Conservation (phyloP, 2,329 filamentous ascomycete species). For the Phaeosphaeriaceae sp. region DNA sequence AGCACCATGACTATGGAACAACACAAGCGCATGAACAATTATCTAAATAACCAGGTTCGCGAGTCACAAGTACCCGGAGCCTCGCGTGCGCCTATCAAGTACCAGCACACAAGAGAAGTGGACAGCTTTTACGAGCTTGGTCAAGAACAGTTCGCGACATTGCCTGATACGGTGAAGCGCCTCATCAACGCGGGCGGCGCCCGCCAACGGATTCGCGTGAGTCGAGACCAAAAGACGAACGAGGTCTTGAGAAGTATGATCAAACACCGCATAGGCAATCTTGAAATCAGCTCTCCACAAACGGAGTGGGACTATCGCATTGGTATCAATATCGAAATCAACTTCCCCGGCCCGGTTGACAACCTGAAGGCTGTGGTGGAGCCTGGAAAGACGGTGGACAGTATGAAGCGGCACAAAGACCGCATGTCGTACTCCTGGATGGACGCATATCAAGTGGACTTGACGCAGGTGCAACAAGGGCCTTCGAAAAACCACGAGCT, state of each 20-base stretch:
- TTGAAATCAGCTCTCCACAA: conserved; percentile 83
- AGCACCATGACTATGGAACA: conserved; percentile 95
- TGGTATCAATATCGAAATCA: conserved; percentile 93
- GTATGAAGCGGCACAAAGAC: conserved; percentile 78
- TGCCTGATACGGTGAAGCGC: conserved; percentile 62
- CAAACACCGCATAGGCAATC: conserved; percentile 84
- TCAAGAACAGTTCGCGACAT: conserved; percentile 58
- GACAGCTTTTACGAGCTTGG: conserved; percentile 73
- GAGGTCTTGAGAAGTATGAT: conserved; percentile 82
- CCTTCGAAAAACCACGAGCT: conserved; percentile 76
- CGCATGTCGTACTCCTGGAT: conserved; percentile 89
- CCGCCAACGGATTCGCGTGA: conserved; percentile 59
- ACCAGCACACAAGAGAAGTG: conserved; percentile 80
- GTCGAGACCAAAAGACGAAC: conserved; percentile 74
- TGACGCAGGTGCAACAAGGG: conserved; percentile 79
- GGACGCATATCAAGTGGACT: conserved; percentile 80
- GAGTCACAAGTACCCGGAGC: conserved; percentile 53
- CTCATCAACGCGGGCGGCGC: conserved; percentile 54
- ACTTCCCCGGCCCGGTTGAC: conserved; percentile 70
- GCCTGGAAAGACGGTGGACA: conserved; percentile 46
- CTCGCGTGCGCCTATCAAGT: conserved; percentile 70
- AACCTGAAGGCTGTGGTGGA: conserved; percentile 55
- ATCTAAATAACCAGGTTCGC: conserved; percentile 73
- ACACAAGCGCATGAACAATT: conserved; percentile 83
- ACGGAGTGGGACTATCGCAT: conserved; percentile 87